phyloP scores from a whole-genome alignment of 345 rosid genomes.

The Eucalyptus polybractea region DNA sequence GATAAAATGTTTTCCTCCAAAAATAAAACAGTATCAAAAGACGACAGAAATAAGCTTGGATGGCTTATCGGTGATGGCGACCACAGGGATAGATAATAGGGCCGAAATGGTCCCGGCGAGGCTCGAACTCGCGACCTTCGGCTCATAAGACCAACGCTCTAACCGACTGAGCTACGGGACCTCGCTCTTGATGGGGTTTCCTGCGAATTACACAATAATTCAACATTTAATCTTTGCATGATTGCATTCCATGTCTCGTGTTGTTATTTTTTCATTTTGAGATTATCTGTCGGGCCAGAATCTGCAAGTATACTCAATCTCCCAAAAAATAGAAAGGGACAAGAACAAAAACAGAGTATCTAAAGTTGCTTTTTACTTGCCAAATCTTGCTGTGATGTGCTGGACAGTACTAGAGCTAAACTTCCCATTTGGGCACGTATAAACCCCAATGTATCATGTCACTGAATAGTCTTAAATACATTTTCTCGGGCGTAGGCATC shows the following conservation, averaged over 20 bases:
- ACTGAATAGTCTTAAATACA: neutral
- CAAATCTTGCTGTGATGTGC: neutral
- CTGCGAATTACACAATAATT: neutral
- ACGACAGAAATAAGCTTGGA: neutral
- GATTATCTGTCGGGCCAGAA: neutral
- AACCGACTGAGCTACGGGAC: slow-evolving; percentile 99
- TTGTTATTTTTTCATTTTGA: neutral
- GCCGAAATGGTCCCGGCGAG: slow-evolving; percentile 58
- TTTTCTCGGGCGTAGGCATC: neutral
- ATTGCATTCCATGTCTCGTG: neutral
- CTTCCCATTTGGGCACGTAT: neutral
- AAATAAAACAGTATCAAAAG: neutral
- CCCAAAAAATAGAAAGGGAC: neutral
- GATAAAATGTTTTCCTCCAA: neutral
- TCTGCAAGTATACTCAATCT: neutral
- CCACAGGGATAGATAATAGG: too few species aligned
- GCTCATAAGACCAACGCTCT: slow-evolving; percentile 99
- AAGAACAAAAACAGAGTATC: neutral
- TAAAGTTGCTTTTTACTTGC: neutral
- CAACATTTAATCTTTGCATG: neutral
- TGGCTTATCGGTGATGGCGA: neutral
- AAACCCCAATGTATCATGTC: neutral
- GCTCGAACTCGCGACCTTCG: slow-evolving; percentile 92
- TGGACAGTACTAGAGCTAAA: neutral
- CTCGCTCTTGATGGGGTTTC: neutral